Base-by-base conservation (phyloP, 768 basidiomycete genomes). In the Pleurotus platypus region DNA sequence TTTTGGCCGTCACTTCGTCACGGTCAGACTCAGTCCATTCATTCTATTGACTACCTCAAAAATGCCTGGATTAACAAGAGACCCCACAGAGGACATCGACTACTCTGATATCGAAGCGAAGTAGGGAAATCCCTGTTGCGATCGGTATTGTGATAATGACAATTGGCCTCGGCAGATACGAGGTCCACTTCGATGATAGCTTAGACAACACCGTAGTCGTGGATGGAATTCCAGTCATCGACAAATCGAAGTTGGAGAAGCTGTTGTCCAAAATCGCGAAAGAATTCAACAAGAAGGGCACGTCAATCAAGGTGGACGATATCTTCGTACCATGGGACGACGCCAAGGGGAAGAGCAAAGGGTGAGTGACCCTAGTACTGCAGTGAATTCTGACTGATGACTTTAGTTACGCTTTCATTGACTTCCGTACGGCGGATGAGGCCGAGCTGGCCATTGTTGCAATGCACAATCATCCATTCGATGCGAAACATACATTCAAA, bases 131-230 rank as follows among this genome's bases (percentile, higher is more conserved):
- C 22, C 46, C 38, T 7, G 20, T 16, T 40, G 49, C 49, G 56
- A 57, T 50, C 27, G 9, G 18, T 35, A 47, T 59, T 12, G 55
- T 45, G 40, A 11, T 42, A 40, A 26, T 56, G 24, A 54, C 27
- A 42, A 58, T 47, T 43, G 22, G 56, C 7, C 13, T 22, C 46
- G 49, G 6, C 69, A 97, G 94, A 78, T 96, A 94, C 75, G 80
- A 86, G 62, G 87, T 95, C 64, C 77, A 91, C 57, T 84, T 86
- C 61, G 90, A 92, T 63, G 87, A 93, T 62, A 82, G 90, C 40
- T 83, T 98, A 66, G 97, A 98, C 77, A 92, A 90, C 67, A 84
- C 92, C 57, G 72, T 99, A 54, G 89, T 98, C 53, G 85, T 98
- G 58, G 97, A 98, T 70, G 93, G 94, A 49, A 80, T 95, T 18